Percentiles rank a stretch among this genome's conserved stretches.
These are phyloP conservation scores for Sporothrix euskadiensis DNA, from an alignment of 2,329 filamentous ascomycete genomes.

Conservation along the genomic window DNA sequence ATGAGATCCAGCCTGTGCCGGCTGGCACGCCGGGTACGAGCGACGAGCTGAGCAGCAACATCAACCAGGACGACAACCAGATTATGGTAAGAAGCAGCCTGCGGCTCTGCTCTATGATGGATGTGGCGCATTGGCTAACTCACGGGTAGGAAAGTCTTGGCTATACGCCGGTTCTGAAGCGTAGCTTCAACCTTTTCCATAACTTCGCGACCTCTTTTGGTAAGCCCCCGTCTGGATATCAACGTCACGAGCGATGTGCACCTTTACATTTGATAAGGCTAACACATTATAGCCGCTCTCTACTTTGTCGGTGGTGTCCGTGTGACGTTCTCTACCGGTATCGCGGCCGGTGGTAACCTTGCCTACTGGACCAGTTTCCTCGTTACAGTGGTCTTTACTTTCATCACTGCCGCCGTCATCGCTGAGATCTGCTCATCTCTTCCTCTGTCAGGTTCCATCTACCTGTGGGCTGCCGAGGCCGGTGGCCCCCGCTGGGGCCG, in stretches of 20 bases:
- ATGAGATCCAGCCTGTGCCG: slow-evolving; percentile 21
- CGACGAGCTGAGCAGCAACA: neutral
- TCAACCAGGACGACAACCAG: slow-evolving; percentile 15
- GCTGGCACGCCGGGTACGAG: neutral
- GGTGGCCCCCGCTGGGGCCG: slow-evolving; percentile 57
- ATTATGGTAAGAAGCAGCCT: neutral
- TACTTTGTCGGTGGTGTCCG: slow-evolving; percentile 30
- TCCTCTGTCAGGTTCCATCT: slow-evolving; percentile 41
- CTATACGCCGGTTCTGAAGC: slow-evolving; percentile 28
- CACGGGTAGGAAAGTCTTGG: slow-evolving; percentile 19
- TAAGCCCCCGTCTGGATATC: neutral
- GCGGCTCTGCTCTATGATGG: neutral
- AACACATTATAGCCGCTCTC: slow-evolving; percentile 16
- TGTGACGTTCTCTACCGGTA: slow-evolving; percentile 27
- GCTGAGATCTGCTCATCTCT: slow-evolving; percentile 32
- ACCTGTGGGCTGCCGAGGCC: slow-evolving; percentile 62
- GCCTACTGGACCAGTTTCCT: slow-evolving; percentile 29
- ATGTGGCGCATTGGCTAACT: neutral
- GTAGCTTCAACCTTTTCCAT: slow-evolving; percentile 29
- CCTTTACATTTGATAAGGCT: neutral
- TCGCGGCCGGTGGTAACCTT: slow-evolving; percentile 27
- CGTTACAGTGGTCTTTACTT: slow-evolving; percentile 26
- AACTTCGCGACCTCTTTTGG: slow-evolving; percentile 28
- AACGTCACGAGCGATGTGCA: neutral
- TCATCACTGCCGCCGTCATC: slow-evolving; percentile 28